Percentiles rank a stretch among this genome's conserved stretches.
These are phyloP conservation scores for Ustilago hordei DNA, from an alignment of 1,284 basidiomycete genomes.

Conservation along the genomic window DNA sequence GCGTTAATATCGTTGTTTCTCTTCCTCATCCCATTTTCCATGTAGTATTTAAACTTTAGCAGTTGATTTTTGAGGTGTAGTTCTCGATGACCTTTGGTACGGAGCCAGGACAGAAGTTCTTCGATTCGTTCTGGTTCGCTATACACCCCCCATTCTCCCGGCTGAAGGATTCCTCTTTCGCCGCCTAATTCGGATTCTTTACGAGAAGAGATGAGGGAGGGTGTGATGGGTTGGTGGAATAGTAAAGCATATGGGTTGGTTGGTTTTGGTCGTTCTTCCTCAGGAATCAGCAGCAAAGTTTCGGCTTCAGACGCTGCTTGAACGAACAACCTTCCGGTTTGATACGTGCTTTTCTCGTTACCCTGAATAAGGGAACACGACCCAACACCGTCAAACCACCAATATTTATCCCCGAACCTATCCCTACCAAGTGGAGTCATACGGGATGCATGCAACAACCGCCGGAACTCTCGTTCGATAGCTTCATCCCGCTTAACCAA, in stretches of 20 bases:
- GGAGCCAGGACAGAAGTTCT: slow-evolving; percentile 87
- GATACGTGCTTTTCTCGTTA: slow-evolving; percentile 74
- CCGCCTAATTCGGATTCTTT: slow-evolving; percentile 66
- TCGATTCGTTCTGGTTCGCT: slow-evolving; percentile 87
- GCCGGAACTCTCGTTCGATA: slow-evolving; percentile 92
- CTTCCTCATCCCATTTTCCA: slow-evolving; percentile 79
- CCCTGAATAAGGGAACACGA: slow-evolving; percentile 77
- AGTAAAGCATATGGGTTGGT: slow-evolving; percentile 31
- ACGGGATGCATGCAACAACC: slow-evolving; percentile 82
- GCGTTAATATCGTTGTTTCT: slow-evolving; percentile 48
- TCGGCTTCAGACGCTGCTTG: slow-evolving; percentile 83
- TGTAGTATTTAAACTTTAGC: slow-evolving; percentile 85
- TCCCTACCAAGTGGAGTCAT: slow-evolving; percentile 89
- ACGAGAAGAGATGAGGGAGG: slow-evolving; percentile 10
- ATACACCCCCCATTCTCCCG: slow-evolving; percentile 90
- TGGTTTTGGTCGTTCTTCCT: not conserved
- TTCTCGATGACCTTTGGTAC: slow-evolving; percentile 89
- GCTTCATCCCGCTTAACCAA: slow-evolving; percentile 82
- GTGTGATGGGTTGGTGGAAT: slow-evolving; percentile 65
- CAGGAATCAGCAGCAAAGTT: slow-evolving; percentile 23
- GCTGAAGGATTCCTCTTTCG: slow-evolving; percentile 75
- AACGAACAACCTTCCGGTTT: slow-evolving; percentile 87
- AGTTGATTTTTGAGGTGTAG: slow-evolving; percentile 82
- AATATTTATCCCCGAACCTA: slow-evolving; percentile 91
- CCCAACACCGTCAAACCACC: slow-evolving; percentile 99